Base-by-base conservation (phyloP, 2,329 filamentous ascomycete species). In the Stagonosporopsis vannaccii region DNA sequence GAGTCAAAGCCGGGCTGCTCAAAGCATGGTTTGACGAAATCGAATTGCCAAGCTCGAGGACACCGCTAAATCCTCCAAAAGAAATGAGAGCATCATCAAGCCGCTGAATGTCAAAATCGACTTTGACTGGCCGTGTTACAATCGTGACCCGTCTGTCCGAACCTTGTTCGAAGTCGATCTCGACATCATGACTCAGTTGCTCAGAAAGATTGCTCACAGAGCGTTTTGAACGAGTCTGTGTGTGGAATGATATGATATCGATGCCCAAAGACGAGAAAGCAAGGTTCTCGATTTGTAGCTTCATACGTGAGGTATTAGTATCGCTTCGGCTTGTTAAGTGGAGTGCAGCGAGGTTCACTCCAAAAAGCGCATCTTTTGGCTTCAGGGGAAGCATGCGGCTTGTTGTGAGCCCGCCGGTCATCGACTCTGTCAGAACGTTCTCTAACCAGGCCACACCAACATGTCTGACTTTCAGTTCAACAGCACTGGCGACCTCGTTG, bases 31-130 rank as follows among this genome's bases (percentile, higher is more conserved):
- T 89, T 0, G 90, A 92, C 11, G 89, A 86, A 60, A 96, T 90
- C 0, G 94, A 97, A 56, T 85, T 90, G 60, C 92, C 91, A 73
- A 97, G 85, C 67, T 95, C 96, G 39, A 99, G 80, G 48, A 99
- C 89, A 62, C 92, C 92, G 73, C 93, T 97, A 39, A 99, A 80
- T 0, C 95, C 95, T 32, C 95, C 95, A 75, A 97, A 93, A 82
- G 91, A 92, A 52, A 87, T 86, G 57, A 98, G 87, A 0, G 91
- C 91, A 67, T 97, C 92, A 65, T 98, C 95, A 20, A 98, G 78
- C 51, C 86, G 85, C 61, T 89, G 88, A 15, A 97, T 79, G 70
- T 98, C 91, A 36, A 98, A 77, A 53, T 87, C 85, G 9, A 97
- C 74, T 56, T 88, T 85, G 1, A 97, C 75, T 6, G 93, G 92